Conservation (phyloP, 2,329 filamentous ascomycete genomes). For the Rachicladosporium sp. region DNA sequence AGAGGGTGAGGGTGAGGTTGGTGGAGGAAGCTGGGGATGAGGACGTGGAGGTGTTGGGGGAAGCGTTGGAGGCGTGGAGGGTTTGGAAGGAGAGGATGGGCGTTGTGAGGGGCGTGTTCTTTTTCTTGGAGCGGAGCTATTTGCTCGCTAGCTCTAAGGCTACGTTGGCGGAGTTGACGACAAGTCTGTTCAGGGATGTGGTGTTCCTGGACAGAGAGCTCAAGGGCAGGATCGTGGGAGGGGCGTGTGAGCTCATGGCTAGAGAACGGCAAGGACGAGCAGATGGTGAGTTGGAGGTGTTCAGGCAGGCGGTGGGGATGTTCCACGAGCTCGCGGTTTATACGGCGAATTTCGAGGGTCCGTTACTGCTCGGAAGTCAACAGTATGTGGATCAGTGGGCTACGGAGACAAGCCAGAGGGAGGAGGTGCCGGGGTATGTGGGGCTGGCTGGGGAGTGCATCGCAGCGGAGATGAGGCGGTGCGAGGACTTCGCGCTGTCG, state of each 20-base stretch:
- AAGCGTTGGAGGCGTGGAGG: conserved; percentile 54
- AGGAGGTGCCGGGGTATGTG: conserved; percentile 63
- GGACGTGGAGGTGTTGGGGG: conserved; percentile 52
- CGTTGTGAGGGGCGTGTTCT: conserved; percentile 77
- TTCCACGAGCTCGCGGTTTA: conserved; percentile 79
- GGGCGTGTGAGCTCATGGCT: conserved; percentile 65
- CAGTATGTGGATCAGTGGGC: conserved; percentile 60
- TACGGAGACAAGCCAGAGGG: conserved; percentile 47
- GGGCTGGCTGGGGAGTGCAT: conserved; percentile 57
- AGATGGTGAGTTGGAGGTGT: conserved; percentile 47
- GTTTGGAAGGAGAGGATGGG: conserved; percentile 69
- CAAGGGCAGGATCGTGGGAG: conserved; percentile 45
- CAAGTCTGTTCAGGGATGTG: conserved; percentile 57
- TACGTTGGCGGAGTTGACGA: conserved; percentile 70
- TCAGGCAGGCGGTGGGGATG: conserved; percentile 67
- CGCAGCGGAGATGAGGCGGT: conserved; percentile 58
- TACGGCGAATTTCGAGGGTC: conserved; percentile 63
- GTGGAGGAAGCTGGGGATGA: conserved; percentile 43
- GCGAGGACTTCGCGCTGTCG: conserved; percentile 70
- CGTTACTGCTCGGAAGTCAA: conserved; percentile 56
- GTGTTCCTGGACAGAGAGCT: conserved; percentile 44
- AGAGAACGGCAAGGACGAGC: conserved; percentile 50
- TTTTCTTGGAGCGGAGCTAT: conserved; percentile 84
- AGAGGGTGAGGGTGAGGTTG: conserved; percentile 46
- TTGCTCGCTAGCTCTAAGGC: conserved; percentile 61